Percentiles rank a stretch among this genome's conserved stretches.
phyloP scores from a whole-genome alignment of 1,284 basidiomycete species.

The Moesziomyces globuligerus region DNA sequence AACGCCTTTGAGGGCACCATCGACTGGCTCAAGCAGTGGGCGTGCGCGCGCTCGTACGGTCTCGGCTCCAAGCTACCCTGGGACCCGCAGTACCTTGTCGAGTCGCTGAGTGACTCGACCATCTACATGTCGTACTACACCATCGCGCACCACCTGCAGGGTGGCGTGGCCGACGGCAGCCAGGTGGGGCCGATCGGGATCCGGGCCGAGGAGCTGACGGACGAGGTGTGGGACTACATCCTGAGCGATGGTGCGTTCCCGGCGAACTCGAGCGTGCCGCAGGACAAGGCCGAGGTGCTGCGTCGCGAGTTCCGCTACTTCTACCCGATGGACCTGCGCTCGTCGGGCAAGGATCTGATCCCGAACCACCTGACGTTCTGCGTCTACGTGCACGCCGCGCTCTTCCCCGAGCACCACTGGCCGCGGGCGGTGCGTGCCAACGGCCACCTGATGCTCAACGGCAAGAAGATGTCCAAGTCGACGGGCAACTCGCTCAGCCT shows the following conservation, averaged over 20 bases:
- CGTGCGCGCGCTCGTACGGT: constrained; percentile 95
- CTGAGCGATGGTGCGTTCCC: constrained; percentile 84
- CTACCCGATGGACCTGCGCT: constrained; percentile 97
- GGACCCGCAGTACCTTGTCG: constrained; percentile 96
- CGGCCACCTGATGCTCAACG: constrained; percentile 97
- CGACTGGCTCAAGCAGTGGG: constrained; percentile 98
- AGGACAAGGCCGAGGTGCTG: constrained; percentile 83
- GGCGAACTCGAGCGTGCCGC: constrained; percentile 73
- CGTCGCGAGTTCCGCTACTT: constrained; percentile 96
- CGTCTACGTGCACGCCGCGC: constrained; percentile 90
- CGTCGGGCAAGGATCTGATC: constrained; percentile 98
- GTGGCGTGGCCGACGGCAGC: constrained; percentile 77
- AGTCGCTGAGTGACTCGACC: constrained; percentile 95
- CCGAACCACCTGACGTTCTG: constrained; percentile 96
- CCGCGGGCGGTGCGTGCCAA: constrained; percentile 91
- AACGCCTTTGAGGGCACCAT: constrained; percentile 91
- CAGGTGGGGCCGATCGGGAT: constrained; percentile 85
- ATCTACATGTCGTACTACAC: constrained; percentile 99
- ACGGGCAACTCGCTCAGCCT: constrained; percentile 73
- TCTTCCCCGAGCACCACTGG: constrained; percentile 95
- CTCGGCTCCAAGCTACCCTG: constrained; percentile 95
- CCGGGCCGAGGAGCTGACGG: constrained; percentile 90
- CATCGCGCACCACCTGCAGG: constrained; percentile 74
- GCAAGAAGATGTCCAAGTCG: constrained; percentile 98
- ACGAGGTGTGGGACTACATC: constrained; percentile 96